Conservation (phyloP, 768 basidiomycete genomes). For the Trametes coccinea region DNA sequence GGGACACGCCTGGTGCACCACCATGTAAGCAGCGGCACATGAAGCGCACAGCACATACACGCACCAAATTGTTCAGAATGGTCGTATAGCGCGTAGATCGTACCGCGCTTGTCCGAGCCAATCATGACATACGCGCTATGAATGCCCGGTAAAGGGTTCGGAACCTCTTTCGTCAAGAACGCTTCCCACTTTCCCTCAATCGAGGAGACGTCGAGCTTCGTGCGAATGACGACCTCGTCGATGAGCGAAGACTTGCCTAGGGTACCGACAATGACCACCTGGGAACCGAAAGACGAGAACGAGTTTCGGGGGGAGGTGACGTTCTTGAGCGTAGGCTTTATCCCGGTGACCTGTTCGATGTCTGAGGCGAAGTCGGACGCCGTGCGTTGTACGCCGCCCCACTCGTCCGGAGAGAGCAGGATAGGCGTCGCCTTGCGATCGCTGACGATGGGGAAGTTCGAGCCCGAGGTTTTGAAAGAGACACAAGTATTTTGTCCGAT, state of each 20-base stretch:
- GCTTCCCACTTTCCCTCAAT: conserved; percentile 70
- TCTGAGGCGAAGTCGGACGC: conserved; percentile 61
- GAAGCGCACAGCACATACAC: conserved; percentile 2
- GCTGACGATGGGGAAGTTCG: conserved; percentile 45
- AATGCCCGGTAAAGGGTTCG: conserved; percentile 58
- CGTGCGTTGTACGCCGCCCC: conserved; percentile 64
- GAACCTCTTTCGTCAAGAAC: conserved; percentile 52
- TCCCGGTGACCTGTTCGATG: conserved; percentile 59
- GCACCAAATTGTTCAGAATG: conserved; percentile 67
- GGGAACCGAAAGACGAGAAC: conserved; percentile 8
- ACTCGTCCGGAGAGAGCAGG: conserved; percentile 55
- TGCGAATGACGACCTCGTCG: conserved; percentile 49
- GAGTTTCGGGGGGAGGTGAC: conserved; percentile 36
- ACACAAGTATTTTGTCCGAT: conserved; percentile 55
- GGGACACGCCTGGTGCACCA: conserved; percentile 51
- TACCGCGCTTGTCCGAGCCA: conserved; percentile 69
- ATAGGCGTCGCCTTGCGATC: conserved; percentile 49
- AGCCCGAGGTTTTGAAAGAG: conserved; percentile 38
- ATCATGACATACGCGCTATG: conserved; percentile 64
- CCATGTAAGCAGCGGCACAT: not conserved
- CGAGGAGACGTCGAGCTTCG: conserved; percentile 54
- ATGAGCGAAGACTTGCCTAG: conserved; percentile 58
- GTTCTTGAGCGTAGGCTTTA: conserved; percentile 52
- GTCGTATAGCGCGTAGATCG: conserved; percentile 66
- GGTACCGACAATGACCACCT: conserved; percentile 65